phyloP scores from a whole-genome alignment of 2,329 filamentous ascomycete species.

The Venturia effusa region DNA sequence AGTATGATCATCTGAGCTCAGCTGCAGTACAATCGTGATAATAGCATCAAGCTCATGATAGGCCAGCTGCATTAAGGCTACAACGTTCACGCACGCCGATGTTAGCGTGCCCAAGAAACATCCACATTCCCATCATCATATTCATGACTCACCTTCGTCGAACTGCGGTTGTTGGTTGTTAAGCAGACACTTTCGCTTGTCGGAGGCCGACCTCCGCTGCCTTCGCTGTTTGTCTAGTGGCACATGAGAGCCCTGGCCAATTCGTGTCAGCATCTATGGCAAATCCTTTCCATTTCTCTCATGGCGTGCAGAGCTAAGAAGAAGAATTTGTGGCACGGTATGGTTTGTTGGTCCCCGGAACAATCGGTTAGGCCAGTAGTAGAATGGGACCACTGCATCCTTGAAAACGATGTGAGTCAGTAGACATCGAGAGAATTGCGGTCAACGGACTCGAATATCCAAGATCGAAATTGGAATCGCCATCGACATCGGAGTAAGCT shows the following conservation, averaged over 20 bases:
- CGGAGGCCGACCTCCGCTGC: neutral
- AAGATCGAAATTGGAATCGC: neutral
- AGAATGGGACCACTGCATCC: neutral
- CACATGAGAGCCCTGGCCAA: neutral
- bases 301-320: neutral
- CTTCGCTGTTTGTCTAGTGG: neutral
- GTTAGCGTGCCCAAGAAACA: neutral
- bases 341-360: neutral
- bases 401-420: too few relatives aligned
- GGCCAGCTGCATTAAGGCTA: neutral
- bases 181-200: neutral
- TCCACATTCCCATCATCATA: neutral
- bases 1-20: neutral
- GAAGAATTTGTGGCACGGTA: neutral
- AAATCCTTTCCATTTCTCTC: neutral
- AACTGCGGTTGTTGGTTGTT: neutral
- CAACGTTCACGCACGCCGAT: neutral
- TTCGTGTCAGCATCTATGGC: neutral
- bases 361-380: neutral
- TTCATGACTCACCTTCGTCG: neutral
- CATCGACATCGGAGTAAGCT: neutral
- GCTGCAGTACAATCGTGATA: neutral
- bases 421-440: too few relatives aligned
- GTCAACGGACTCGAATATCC: neutral
- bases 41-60: neutral